Conservation (phyloP, 75 land plant genomes). For the Pinus albicaulis region DNA sequence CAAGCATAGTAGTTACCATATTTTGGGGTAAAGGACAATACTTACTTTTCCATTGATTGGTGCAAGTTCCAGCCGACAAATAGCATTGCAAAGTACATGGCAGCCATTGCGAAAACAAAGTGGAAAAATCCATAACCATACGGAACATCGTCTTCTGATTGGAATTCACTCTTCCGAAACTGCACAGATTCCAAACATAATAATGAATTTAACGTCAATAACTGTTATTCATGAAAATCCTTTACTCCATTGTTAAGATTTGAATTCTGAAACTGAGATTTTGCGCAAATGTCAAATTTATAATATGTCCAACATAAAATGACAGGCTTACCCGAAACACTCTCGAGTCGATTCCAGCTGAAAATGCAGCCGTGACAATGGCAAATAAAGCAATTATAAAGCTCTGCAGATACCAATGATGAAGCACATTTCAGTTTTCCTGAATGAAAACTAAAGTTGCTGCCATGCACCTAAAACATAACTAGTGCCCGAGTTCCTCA, state of each 20-base stretch:
- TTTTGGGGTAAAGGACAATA: no score
- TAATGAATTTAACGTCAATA: neutral
- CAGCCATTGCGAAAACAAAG: conserved; percentile 71
- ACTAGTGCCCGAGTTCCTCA: neutral
- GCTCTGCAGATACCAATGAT: conserved; percentile 35
- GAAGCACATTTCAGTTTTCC: neutral
- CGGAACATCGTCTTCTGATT: conserved; percentile 51
- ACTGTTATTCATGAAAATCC: neutral
- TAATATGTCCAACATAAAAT: neutral
- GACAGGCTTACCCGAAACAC: conserved; percentile 51
- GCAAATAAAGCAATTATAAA: conserved; percentile 71
- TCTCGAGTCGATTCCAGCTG: conserved; percentile 73
- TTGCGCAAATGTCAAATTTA: neutral
- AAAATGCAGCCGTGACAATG: conserved; percentile 78
- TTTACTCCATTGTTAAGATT: neutral
- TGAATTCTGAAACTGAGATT: neutral
- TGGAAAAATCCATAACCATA: conserved; percentile 88
- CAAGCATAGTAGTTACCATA: neutral
- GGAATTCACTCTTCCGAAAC: conserved; percentile 47
- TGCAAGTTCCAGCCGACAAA: conserved; percentile 80
- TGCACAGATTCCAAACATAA: conserved; percentile 15
- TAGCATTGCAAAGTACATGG: conserved; percentile 94
- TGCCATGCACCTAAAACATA: neutral
- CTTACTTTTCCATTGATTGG: conserved; percentile 59
- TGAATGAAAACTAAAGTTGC: neutral